Base-by-base conservation (phyloP, 2,329 filamentous ascomycete species). In the Apiospora saccharicola region DNA sequence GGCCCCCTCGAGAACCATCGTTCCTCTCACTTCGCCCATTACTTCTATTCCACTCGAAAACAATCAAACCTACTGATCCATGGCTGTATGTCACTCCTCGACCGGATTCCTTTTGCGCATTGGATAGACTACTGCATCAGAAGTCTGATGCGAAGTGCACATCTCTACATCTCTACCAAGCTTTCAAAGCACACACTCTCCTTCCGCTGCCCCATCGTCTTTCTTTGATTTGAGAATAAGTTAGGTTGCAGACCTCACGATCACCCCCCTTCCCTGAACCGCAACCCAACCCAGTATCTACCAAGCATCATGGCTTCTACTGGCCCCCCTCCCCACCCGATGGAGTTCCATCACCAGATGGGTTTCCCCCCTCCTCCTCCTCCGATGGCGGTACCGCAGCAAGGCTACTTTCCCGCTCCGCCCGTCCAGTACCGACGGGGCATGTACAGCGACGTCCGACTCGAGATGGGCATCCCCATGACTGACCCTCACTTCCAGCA, bases 401-500 rank as follows among this genome's bases (percentile, higher is more conserved):
- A 37, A 69, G 67, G 44, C 44, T 49, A 37, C 44, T 64, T n/a
- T n/a, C 68, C 46, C 47, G 44, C 68, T 46, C 70, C 70, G 44
- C 71, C 71, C 64, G n/a, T 47, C 22, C 30, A 19, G 37, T 57
- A 70, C 47, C 57, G 68, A 67, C 69, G 43, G 41, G 41, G 51
- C 37, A 67, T 72, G 34, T 47, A 71, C 70, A 72, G 44, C 46
- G 72, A 73, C 49, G 68, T 69, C 34, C 46, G 72, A 69, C 46
- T 72, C 16, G 70, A 73, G 30, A 49, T 70, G 71, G 53, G 24
- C 24, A 44, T 34, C 41, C n/a, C 22, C 30, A 61, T 73, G 57
- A 72, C 72, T 73, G 70, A 73, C 68, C 70, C 72, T 46, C 68
- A 61, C 41, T 10, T 51, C 57, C 78, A 81, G 79, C 79, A 79